Conservation (phyloP, 106 monocot genomes). For the Ottelia alismoides region DNA sequence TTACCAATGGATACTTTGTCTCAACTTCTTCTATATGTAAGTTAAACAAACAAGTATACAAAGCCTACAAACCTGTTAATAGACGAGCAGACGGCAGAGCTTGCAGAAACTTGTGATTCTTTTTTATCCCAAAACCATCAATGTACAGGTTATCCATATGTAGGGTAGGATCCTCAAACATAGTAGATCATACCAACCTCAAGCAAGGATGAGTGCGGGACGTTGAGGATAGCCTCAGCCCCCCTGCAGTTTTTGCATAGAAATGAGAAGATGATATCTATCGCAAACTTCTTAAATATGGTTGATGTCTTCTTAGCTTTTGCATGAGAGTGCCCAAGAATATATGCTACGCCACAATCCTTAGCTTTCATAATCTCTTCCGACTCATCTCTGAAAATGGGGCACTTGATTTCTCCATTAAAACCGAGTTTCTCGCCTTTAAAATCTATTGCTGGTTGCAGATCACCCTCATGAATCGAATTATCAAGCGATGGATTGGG, state of each 20-base stretch:
- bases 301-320: conserved; percentile 57
- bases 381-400: conserved; percentile 25
- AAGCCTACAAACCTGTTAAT: no score
- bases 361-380: conserved; percentile 50
- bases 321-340: conserved; percentile 44
- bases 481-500: neutral
- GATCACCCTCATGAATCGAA: neutral
- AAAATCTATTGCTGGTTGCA: neutral
- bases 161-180: no score
- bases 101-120: no score
- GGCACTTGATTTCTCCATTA: neutral
- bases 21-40: no score
- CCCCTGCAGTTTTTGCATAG: conserved; percentile 62
- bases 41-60: no score
- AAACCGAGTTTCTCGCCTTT: neutral
- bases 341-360: conserved; percentile 66
- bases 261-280: conserved; percentile 43
- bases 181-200: conserved; percentile 72
- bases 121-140: no score
- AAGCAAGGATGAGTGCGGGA: conserved; percentile 54
- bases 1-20: no score
- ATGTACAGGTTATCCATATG: no score
- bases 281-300: conserved; percentile 47
- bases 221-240: conserved; percentile 33
- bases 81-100: no score